Percentiles rank a stretch among this genome's conserved stretches.
Evolutionary conservation across 805 yeast genomes (phyloP).

Genomic region (Candida maris): DNA sequence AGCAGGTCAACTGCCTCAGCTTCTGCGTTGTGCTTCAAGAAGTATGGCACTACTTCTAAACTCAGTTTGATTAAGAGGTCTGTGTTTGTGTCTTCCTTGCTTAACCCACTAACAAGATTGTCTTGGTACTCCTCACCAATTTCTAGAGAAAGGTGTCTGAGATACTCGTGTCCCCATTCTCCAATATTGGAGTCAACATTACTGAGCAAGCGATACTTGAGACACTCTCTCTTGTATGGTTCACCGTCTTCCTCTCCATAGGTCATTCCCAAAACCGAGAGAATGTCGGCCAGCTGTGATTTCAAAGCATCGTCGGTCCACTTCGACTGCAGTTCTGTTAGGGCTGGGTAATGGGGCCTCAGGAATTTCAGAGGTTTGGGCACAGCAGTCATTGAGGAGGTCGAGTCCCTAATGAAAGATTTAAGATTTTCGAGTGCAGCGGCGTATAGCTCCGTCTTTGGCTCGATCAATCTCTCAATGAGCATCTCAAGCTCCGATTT

Average conservation of each 20-base stretch:
- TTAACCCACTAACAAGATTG: constrained; percentile 26
- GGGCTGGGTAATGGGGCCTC: constrained; percentile 76
- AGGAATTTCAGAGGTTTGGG: constrained; percentile 97
- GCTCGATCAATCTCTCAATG: constrained; percentile 71
- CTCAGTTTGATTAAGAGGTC: constrained; percentile 56
- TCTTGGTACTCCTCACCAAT: constrained; percentile 83
- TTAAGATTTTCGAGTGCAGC: constrained; percentile 69
- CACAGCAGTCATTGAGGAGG: constrained; percentile 98
- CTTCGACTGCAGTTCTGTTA: constrained; percentile 59
- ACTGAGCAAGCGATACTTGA: constrained; percentile 67
- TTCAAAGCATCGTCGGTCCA: constrained; percentile 54
- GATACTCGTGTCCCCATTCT: constrained; percentile 98
- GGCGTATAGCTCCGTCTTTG: constrained; percentile 48
- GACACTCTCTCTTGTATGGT: constrained; percentile 58
- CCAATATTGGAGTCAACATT: constrained; percentile 50
- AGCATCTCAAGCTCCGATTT: constrained; percentile 83
- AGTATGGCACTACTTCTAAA: constrained; percentile 78
- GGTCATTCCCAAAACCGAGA: constrained; percentile 94
- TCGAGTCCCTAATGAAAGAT: constrained; percentile 79
- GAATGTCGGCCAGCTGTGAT: constrained; percentile 72
- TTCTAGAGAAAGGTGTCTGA: constrained; percentile 92
- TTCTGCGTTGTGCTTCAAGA: constrained; percentile 93
- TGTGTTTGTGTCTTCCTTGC: constrained; percentile 21
- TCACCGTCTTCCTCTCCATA: constrained; percentile 68
- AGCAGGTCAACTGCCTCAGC: constrained; percentile 96